Evolutionary conservation across 1,284 basidiomycete species (phyloP).

Genomic region (Golubevia sp.): DNA sequence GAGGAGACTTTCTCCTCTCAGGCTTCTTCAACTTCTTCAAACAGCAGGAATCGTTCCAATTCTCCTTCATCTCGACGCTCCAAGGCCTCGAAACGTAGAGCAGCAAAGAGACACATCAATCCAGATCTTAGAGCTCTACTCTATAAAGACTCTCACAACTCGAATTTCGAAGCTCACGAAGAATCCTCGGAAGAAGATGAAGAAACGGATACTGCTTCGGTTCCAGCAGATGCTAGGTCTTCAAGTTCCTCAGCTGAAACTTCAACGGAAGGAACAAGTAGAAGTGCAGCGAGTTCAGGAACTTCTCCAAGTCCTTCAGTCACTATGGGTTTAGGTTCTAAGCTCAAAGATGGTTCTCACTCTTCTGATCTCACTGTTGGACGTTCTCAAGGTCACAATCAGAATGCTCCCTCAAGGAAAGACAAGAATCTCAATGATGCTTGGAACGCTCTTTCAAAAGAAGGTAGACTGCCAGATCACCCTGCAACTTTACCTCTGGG

Average conservation of each 20-base stretch:
- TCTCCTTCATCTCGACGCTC: conserved; percentile 3
- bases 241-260: not conserved
- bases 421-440: too few relatives aligned
- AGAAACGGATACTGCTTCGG: not conserved
- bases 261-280: not conserved
- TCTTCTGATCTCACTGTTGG: too few relatives aligned
- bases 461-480: too few relatives aligned
- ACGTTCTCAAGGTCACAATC: too few relatives aligned
- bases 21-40: too few relatives aligned
- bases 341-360: too few relatives aligned
- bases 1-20: too few relatives aligned
- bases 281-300: not conserved
- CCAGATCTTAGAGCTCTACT: conserved; percentile 30
- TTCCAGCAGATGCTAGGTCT: not conserved
- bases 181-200: not conserved
- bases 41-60: too few relatives aligned
- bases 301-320: not conserved
- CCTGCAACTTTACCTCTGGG: conserved; percentile 6
- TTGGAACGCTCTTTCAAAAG: too few relatives aligned
- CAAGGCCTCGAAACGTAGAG: conserved; percentile 11
- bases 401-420: too few relatives aligned
- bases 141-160: conserved; percentile 11
- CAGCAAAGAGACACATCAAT: conserved; percentile 32
- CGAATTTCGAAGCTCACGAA: not conserved
- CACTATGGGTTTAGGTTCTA: not conserved